Evolutionary conservation across 495 filamentous ascomycete species (phyloP), one percentile per base, ranked within the genome.

Genomic region (Annulohypoxylon moriforme): DNA sequence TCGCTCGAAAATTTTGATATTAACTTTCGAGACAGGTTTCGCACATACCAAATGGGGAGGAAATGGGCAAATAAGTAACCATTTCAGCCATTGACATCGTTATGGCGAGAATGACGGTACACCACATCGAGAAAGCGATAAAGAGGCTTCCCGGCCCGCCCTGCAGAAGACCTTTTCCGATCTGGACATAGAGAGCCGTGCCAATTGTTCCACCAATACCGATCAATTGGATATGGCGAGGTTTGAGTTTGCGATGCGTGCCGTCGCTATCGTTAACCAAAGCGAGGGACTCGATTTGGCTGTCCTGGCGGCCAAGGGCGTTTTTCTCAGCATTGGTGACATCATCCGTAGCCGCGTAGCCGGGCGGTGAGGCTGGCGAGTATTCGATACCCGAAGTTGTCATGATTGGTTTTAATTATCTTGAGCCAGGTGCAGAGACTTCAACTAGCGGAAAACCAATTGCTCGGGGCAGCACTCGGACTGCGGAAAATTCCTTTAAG

Each of bases 111-210:
- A 91, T 69, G 36, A 76, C 53, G 33, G 80, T 84, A 75, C 79
- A 91, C 89, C 91, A 89, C 66, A 93, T 81, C 0, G 89, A 86
- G 75, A 94, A 94, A 13, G 91, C 93, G 34, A 96, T 77, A 72
- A 95, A 93, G 64, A 95, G 79, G 69, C 88, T 92, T 1, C 75
- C 93, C 18, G 93, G 93, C 0, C 93, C 93, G 44, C 92, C 93
- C 33, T 91, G 82, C 22, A 91, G 80, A 73, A 1, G 86, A 86
- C 20, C 80, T 81, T 16, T 82, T n/a, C 92, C 93, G 60, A 96
- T 94, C 68, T 90, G 85, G 8, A 93, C 89, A 79, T 89, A 93
- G 0, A 93, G 80, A 1, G 87, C 90, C 1, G 92, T 93, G 14
- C 91, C 91, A 74, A 93, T 93, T 5, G 89, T 90, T 14, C 79